These are phyloP conservation scores for Mariannaea elegans DNA, from an alignment of 2,329 filamentous ascomycete genomes.

Conservation along the genomic window DNA sequence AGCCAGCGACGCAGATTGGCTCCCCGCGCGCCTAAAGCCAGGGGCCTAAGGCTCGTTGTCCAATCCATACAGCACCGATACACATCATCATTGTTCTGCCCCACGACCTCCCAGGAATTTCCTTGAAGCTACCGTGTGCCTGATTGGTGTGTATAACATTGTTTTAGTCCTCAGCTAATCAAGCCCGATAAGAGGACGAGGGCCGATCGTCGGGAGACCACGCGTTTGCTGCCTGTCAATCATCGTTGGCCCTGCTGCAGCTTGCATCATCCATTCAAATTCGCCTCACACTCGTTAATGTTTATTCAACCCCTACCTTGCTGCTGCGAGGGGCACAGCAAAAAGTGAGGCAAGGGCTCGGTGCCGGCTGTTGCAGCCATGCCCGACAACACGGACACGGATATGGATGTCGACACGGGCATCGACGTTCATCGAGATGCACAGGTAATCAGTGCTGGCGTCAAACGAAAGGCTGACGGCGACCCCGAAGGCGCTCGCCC, in stretches of 20 bases:
- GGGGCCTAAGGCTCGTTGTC: background rate
- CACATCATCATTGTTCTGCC: slow-evolving; percentile 1
- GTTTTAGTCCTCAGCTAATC: background rate
- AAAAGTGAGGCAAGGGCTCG: slow-evolving; percentile 14
- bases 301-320: background rate
- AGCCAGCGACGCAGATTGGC: background rate
- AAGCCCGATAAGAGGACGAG: background rate
- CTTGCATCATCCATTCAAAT: slow-evolving; percentile 2
- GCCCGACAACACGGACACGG: slow-evolving; percentile 55
- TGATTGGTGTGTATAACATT: slow-evolving; percentile 5
- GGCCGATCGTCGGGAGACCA: background rate
- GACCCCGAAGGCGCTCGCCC: slow-evolving; percentile 49
- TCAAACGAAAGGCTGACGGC: slow-evolving; percentile 60
- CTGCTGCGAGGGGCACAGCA: background rate
- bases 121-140: background rate
- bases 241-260: slow-evolving; percentile 1
- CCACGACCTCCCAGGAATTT: slow-evolving; percentile 1
- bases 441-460: slow-evolving; percentile 42
- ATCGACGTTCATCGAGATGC: slow-evolving; percentile 15
- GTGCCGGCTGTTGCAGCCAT: slow-evolving; percentile 30
- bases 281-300: slow-evolving; percentile 8
- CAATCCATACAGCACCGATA: background rate
- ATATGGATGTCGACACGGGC: slow-evolving; percentile 23
- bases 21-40: background rate
- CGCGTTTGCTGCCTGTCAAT: slow-evolving; percentile 3